Conservation (phyloP, 2,329 filamentous ascomycete genomes). For the Calonectria fujianensis region DNA sequence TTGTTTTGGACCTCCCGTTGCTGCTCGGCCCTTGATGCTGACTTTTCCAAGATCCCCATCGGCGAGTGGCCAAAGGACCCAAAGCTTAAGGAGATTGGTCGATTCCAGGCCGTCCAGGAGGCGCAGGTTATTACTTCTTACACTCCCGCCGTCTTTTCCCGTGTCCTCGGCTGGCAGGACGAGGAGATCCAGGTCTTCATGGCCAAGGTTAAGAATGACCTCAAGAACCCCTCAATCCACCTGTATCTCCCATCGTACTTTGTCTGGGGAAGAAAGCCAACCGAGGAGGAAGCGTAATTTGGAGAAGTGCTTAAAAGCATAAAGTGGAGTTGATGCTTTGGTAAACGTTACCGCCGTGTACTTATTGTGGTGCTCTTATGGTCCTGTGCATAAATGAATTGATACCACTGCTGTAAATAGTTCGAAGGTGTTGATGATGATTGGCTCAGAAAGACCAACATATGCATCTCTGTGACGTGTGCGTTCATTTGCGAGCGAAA, state of each 20-base stretch:
- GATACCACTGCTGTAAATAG: neutral
- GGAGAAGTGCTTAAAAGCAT: neutral
- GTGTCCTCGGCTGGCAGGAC: constrained; percentile 45
- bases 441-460: neutral
- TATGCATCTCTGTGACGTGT: neutral
- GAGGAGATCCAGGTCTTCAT: constrained; percentile 47
- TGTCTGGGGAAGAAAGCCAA: constrained; percentile 45
- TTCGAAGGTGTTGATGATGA: neutral
- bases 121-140: constrained; percentile 44
- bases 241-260: constrained; percentile 47
- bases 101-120: constrained; percentile 43
- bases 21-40: neutral
- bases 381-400: neutral
- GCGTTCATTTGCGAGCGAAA: neutral
- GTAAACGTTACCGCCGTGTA: neutral
- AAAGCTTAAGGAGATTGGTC: constrained; percentile 45
- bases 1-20: neutral
- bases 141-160: constrained; percentile 45
- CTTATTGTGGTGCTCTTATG: neutral
- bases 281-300: neutral
- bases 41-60: constrained; percentile 33
- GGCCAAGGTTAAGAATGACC: constrained; percentile 48
- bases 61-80: constrained; percentile 41
- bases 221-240: constrained; percentile 43
- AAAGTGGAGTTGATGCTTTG: neutral